Percentiles rank a stretch among this genome's conserved stretches.
Evolutionary conservation across 106 monocot genomes (phyloP).

Genomic region (Dendrobium huoshanense): DNA sequence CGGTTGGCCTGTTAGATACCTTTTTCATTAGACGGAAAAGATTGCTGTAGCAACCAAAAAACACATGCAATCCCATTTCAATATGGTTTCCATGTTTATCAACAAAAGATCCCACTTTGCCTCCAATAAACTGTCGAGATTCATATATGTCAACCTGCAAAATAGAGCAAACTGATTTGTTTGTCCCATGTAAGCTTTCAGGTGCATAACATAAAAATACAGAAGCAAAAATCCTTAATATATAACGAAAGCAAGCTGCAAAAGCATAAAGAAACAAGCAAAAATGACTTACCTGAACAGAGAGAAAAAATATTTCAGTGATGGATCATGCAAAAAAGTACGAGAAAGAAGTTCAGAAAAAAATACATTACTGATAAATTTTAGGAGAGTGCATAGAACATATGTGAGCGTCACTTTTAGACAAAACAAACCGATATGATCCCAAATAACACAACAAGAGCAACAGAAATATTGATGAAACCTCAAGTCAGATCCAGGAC

Average conservation of each 20-base stretch:
- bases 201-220: neutral
- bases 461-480: neutral
- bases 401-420: neutral
- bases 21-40: conserved; percentile 97
- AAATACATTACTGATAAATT: neutral
- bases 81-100: conserved; percentile 92
- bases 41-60: conserved; percentile 98
- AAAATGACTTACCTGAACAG: neutral
- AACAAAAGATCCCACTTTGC: conserved; percentile 94
- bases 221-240: conserved; percentile 1
- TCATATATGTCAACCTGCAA: conserved; percentile 96
- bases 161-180: conserved; percentile 11
- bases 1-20: conserved; percentile 19
- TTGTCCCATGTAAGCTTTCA: neutral
- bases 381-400: neutral
- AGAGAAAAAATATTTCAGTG: neutral
- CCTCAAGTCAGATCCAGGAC: neutral
- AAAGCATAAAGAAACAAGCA: neutral
- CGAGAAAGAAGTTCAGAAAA: neutral
- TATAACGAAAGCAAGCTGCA: neutral
- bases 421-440: neutral
- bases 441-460: neutral
- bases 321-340: neutral
- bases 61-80: conserved; percentile 97
- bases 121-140: conserved; percentile 78